These are phyloP conservation scores for Ceratonia siliqua DNA, from an alignment of 306 rosid species.

Conservation along the genomic window DNA sequence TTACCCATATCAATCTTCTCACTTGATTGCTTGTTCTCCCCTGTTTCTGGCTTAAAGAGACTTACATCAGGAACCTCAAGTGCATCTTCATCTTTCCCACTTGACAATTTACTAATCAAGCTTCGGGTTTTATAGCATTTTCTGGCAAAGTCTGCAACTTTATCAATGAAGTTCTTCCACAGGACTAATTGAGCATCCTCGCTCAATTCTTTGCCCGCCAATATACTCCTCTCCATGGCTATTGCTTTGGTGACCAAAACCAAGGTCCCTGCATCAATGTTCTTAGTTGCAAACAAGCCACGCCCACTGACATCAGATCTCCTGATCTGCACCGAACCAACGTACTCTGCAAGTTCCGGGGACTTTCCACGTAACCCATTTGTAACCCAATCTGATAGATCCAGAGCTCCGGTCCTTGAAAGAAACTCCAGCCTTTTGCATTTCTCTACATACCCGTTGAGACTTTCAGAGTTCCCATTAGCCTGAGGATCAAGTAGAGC, in stretches of 20 bases:
- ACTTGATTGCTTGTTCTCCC: not conserved
- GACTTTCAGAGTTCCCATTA: conserved; percentile 45
- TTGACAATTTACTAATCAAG: conserved; percentile 59
- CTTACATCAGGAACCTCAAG: conserved; percentile 68
- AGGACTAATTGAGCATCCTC: conserved; percentile 80
- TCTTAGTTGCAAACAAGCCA: conserved; percentile 68
- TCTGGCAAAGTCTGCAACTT: conserved; percentile 44
- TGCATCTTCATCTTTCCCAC: conserved; percentile 67
- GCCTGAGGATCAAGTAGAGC: conserved; percentile 59
- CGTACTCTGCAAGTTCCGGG: conserved; percentile 75
- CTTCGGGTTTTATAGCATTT: conserved; percentile 49
- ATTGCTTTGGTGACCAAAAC: conserved; percentile 68
- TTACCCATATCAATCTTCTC: conserved; percentile 49
- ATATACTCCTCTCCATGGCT: conserved; percentile 74
- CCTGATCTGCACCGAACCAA: conserved; percentile 64
- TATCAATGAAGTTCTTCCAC: conserved; percentile 84
- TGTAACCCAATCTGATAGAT: conserved; percentile 81
- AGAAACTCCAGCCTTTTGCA: conserved; percentile 71
- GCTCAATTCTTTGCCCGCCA: conserved; percentile 54
- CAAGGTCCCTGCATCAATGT: conserved; percentile 70
- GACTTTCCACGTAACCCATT: conserved; percentile 57
- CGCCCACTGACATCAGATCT: conserved; percentile 76
- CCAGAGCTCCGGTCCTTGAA: conserved; percentile 66
- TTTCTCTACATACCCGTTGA: conserved; percentile 65
- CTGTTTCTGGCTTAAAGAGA: conserved; percentile 54